Evolutionary conservation across 345 rosid genomes (phyloP).

Genomic region (Raphanus sativus): DNA sequence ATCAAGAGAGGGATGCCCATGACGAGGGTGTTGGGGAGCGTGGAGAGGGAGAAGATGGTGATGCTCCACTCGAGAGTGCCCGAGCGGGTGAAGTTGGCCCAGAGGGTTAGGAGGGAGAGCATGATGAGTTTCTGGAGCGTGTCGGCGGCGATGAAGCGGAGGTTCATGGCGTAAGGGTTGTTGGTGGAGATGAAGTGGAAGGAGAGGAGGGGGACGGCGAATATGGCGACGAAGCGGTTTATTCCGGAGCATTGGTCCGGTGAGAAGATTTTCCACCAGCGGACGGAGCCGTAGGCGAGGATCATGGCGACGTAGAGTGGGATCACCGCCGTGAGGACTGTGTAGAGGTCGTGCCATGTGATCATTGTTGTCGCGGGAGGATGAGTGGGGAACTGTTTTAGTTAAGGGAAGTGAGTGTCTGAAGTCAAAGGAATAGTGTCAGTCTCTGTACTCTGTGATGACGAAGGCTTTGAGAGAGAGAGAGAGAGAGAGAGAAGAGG

Average conservation of each 20-base stretch:
- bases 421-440: slow-evolving; percentile 19
- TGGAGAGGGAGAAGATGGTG: slow-evolving; percentile 82
- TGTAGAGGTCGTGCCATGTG: slow-evolving; percentile 69
- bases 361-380: slow-evolving; percentile 49
- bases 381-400: slow-evolving; percentile 12
- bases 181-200: slow-evolving; percentile 94
- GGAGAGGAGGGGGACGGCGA: slow-evolving; percentile 90
- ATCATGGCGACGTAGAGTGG: slow-evolving; percentile 96
- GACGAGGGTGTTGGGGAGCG: slow-evolving; percentile 89
- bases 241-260: slow-evolving; percentile 97
- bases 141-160: slow-evolving; percentile 87
- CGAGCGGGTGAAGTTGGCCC: slow-evolving; percentile 60
- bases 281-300: slow-evolving; percentile 91
- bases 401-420: slow-evolving; percentile 10
- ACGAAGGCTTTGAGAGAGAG: neutral
- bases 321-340: slow-evolving; percentile 75
- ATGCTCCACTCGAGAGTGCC: slow-evolving; percentile 91
- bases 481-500: no score
- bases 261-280: slow-evolving; percentile 95
- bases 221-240: slow-evolving; percentile 89
- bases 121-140: slow-evolving; percentile 83
- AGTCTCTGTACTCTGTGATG: slow-evolving; percentile 19
- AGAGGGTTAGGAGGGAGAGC: slow-evolving; percentile 52
- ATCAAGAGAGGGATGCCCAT: slow-evolving; percentile 91
- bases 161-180: slow-evolving; percentile 80